These are phyloP conservation scores for Hypsizygus marmoreus DNA, from an alignment of 768 basidiomycete species.

Conservation along the genomic window DNA sequence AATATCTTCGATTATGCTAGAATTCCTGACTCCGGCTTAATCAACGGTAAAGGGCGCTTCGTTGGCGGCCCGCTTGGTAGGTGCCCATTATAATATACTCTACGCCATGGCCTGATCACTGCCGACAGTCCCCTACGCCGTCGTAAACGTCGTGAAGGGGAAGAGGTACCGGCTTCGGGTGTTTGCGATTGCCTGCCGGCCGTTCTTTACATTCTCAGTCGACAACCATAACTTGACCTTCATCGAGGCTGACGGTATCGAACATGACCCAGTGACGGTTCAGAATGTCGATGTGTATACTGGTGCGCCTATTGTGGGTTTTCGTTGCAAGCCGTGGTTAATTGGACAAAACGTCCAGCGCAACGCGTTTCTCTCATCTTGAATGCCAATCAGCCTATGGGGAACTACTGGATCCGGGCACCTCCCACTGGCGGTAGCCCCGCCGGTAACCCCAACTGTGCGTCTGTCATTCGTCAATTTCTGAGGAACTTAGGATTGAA, in stretches of 20 bases:
- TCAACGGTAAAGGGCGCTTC: conserved; percentile 47
- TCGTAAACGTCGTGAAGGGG: conserved; percentile 42
- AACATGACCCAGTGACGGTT: conserved; percentile 39
- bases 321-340: neutral
- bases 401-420: conserved; percentile 47
- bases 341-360: conserved; percentile 17
- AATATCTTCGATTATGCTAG: conserved; percentile 11
- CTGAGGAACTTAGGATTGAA: neutral
- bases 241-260: conserved; percentile 43
- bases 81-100: conserved; percentile 23
- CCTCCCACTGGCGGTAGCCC: conserved; percentile 23
- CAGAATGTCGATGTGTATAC: conserved; percentile 45
- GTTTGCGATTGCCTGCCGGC: conserved; percentile 48
- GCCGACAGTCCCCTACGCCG: conserved; percentile 33
- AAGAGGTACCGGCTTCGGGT: conserved; percentile 55
- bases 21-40: conserved; percentile 42
- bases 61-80: conserved; percentile 38
- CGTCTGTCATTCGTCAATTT: neutral
- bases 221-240: conserved; percentile 37
- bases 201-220: conserved; percentile 39
- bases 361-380: conserved; percentile 40
- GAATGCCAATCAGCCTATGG: conserved; percentile 41
- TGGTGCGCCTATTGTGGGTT: conserved; percentile 23
- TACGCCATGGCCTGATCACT: conserved; percentile 23
- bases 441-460: conserved; percentile 24